Evolutionary conservation across 805 yeast genomes (phyloP).

Genomic region (Lipomyces starkeyi): DNA sequence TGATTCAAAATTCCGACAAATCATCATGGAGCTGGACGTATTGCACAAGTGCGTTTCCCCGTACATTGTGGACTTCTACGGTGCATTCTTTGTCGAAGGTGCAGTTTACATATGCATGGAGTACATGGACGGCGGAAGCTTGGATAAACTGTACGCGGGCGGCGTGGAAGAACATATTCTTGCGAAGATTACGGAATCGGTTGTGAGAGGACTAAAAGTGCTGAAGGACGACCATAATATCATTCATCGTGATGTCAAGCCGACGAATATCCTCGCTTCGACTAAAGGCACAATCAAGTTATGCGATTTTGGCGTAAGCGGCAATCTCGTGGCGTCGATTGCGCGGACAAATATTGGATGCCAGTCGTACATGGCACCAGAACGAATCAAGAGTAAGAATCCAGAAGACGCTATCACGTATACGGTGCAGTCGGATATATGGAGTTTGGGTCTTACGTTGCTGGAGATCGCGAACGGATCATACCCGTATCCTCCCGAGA

Average conservation of each 20-base stretch:
- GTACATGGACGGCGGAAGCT: constrained; percentile 94
- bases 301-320: constrained; percentile 96
- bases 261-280: constrained; percentile 87
- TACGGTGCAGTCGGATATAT: constrained; percentile 91
- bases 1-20: constrained; percentile 91
- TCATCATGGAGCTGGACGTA: constrained; percentile 93
- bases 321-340: constrained; percentile 90
- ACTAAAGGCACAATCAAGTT: constrained; percentile 85
- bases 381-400: constrained; percentile 64
- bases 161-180: constrained; percentile 71
- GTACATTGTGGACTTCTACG: constrained; percentile 92
- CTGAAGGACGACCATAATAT: constrained; percentile 90
- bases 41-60: constrained; percentile 90
- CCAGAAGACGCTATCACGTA: constrained; percentile 77
- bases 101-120: constrained; percentile 99
- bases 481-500: constrained; percentile 97
- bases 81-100: constrained; percentile 96
- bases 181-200: constrained; percentile 79
- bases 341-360: constrained; percentile 97
- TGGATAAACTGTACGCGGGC: constrained; percentile 81
- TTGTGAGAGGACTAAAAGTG: constrained; percentile 78
- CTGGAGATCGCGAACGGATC: constrained; percentile 88
- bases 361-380: constrained; percentile 99
- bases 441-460: constrained; percentile 90
- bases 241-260: constrained; percentile 95